phyloP scores from a whole-genome alignment of 2,329 filamentous ascomycete genomes.

The Beauveria sp. region DNA sequence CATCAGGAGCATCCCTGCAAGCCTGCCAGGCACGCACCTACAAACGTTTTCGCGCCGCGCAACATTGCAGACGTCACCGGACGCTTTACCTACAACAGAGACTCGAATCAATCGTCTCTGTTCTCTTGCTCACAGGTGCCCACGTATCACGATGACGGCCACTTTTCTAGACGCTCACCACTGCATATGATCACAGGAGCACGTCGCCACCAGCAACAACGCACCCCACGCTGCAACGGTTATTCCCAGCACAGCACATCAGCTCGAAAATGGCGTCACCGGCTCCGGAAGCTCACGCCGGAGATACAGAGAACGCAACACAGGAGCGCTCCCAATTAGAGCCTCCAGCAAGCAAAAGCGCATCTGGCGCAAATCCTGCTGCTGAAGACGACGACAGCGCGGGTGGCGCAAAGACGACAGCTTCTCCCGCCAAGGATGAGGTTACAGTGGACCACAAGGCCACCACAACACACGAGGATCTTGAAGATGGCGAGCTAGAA shows the following conservation, averaged over 20 bases:
- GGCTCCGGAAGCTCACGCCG: neutral
- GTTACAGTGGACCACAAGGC: neutral
- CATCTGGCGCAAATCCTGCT: neutral
- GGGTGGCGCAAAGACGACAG: neutral
- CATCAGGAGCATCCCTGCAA: neutral
- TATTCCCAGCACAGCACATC: neutral
- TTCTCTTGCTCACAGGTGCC: constrained; percentile 23
- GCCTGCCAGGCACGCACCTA: neutral
- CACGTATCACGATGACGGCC: constrained; percentile 29
- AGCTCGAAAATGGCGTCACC: neutral
- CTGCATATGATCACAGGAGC: constrained; percentile 26
- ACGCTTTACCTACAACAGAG: neutral
- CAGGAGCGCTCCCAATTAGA: neutral
- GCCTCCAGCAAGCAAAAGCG: neutral
- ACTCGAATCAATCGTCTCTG: neutral
- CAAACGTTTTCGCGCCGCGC: neutral
- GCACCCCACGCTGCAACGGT: neutral
- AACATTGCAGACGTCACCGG: neutral
- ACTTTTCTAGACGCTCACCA: constrained; percentile 29
- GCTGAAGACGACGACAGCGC: neutral
- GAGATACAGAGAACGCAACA: neutral
- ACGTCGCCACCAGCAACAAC: neutral
- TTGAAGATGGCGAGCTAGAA: constrained; percentile 19
- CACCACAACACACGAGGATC: neutral
- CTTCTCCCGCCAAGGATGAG: neutral